Percentiles rank a stretch among this genome's conserved stretches.
These are phyloP conservation scores for Syzygium malaccense DNA, from an alignment of 441 rosid genomes.

Conservation along the genomic window DNA sequence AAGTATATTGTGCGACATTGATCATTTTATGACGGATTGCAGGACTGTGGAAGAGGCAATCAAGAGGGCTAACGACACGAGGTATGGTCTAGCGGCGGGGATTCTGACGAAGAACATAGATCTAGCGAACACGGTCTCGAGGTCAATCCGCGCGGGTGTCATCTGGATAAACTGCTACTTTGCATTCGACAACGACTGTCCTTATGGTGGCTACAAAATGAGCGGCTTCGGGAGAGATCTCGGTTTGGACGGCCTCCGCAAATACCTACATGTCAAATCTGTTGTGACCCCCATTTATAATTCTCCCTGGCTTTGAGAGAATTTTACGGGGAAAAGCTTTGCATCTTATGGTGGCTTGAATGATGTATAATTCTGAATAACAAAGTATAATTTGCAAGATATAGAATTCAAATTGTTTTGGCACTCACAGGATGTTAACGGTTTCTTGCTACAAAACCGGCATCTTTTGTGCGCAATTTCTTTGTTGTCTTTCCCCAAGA, in stretches of 20 bases:
- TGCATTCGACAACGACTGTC: slow-evolving; percentile 51
- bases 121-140: slow-evolving; percentile 68
- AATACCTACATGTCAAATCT: slow-evolving; percentile 65
- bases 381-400: background rate
- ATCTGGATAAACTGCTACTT: slow-evolving; percentile 84
- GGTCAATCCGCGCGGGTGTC: slow-evolving; percentile 71
- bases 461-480: background rate
- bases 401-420: background rate
- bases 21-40: background rate
- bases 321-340: background rate
- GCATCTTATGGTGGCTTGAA: background rate
- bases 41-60: slow-evolving; percentile 84
- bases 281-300: slow-evolving; percentile 67
- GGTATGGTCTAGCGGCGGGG: slow-evolving; percentile 84
- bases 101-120: slow-evolving; percentile 59
- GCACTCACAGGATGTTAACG: background rate
- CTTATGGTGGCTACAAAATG: slow-evolving; percentile 76
- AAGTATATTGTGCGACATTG: background rate
- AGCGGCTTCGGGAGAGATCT: slow-evolving; percentile 72
- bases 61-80: slow-evolving; percentile 52
- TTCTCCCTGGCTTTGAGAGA: slow-evolving; percentile 71
- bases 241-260: slow-evolving; percentile 58
- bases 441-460: background rate
- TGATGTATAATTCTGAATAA: background rate
- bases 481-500: background rate